phyloP scores from a whole-genome alignment of 176 grass and related monocot genomes.

The Rhynchospora breviuscula region DNA sequence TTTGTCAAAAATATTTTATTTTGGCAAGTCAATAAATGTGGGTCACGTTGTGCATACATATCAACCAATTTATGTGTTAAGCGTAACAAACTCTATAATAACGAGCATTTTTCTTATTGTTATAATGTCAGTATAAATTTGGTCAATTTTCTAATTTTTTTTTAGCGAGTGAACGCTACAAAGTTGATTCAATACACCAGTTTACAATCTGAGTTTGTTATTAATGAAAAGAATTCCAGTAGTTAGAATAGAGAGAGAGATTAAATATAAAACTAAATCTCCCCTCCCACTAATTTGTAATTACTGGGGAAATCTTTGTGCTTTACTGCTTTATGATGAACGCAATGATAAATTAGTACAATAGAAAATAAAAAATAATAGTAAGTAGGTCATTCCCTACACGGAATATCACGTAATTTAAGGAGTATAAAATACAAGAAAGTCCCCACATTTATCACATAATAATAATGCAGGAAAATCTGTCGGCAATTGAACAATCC shows the following conservation, averaged over 20 bases:
- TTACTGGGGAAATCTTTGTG: not conserved
- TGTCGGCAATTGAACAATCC: not conserved
- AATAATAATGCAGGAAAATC: not conserved
- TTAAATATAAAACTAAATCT: not conserved
- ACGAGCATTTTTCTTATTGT: no score
- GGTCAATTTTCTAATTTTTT: no score
- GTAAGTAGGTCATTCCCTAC: not conserved
- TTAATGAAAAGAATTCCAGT: no score
- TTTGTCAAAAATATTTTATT: no score
- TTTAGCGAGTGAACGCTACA: no score
- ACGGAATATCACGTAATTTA: not conserved
- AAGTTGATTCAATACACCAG: no score
- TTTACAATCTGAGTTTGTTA: no score
- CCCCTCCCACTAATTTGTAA: not conserved
- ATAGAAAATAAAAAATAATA: not conserved
- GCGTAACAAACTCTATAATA: no score
- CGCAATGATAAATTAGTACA: not conserved
- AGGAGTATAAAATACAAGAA: not conserved
- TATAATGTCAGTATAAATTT: no score
- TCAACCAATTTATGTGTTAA: no score
- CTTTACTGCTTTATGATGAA: not conserved
- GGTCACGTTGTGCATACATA: no score
- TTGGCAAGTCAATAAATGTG: no score
- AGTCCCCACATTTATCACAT: conserved; percentile 10
- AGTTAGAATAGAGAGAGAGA: not conserved